Evolutionary conservation across 495 filamentous ascomycete species (phyloP), one percentile per base, ranked within the genome.

Genomic region (Annulohypoxylon moriforme): DNA sequence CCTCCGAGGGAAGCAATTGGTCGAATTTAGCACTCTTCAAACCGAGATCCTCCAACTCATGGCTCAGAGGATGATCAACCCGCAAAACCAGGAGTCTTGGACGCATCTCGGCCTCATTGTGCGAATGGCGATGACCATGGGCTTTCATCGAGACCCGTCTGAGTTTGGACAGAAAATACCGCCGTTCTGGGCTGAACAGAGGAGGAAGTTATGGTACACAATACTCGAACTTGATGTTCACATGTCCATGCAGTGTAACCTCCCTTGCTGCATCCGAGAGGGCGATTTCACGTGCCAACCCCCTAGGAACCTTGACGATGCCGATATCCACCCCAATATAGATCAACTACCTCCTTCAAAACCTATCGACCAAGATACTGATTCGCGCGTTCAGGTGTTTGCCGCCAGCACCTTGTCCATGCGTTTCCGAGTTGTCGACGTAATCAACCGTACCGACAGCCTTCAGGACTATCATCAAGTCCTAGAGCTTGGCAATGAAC

Each of bases 121-220:
- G 8, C 75, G 80, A 25, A 80, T 82, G 79, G 80, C 78, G 24
- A 81, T 82, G 80, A 80, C 75, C 3, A 79, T 81, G 77, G 80
- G 79, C n/a, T 68, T 82, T 22, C 80, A 82, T 47, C 71, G 80
- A 38, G 80, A 81, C 40, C 80, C 80, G 3, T 82, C 79, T 3
- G 80, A 82, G 52, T 79, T 80, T 46, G 53, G 60, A 16, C 70
- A 69, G 4, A 71, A 69, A 14, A 77, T 81, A 69, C 67, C 69
- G 16, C 69, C 71, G 5, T 82, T 81, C 69, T 68, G 72, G 52
- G 73, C 71, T 4, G 80, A 82, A 64, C 72, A 79, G 40, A 71
- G 80, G 29, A 70, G 80, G 1, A 75, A 75, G 50, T 59, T 82
- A 16, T 82, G 80, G 80, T 78, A 72, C 24, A 77, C 78, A 38